Conservation (phyloP, 2,329 filamentous ascomycete genomes). For the Alternaria consortialis region DNA sequence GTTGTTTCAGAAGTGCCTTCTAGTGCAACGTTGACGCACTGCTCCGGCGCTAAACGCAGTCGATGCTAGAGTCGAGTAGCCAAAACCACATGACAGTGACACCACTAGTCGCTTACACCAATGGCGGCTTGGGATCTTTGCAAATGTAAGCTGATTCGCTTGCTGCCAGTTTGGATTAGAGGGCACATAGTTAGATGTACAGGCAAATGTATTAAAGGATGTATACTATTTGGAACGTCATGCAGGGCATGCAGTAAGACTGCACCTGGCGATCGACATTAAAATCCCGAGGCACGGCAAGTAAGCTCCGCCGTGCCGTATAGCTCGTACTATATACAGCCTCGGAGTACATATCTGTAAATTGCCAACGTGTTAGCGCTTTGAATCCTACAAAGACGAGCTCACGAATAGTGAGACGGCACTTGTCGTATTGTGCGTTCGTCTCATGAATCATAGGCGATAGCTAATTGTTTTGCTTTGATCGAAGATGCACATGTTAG, state of each 20-base stretch:
- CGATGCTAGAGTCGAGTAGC: neutral
- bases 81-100: neutral
- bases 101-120: neutral
- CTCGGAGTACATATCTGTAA: neutral
- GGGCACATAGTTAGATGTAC: neutral
- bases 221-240: neutral
- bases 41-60: conserved; percentile 16
- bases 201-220: conserved; percentile 1
- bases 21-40: conserved; percentile 9
- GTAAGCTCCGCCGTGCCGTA: neutral
- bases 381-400: neutral
- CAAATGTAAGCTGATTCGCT: neutral
- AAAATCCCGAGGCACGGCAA: neutral
- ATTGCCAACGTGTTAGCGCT: neutral
- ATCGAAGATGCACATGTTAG: too few species aligned
- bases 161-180: conserved; percentile 2
- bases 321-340: neutral
- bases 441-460: too few species aligned
- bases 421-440: neutral
- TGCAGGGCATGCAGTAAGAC: conserved; percentile 10
- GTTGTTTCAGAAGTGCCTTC: conserved; percentile 18
- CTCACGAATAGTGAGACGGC: neutral
- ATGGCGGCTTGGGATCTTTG: neutral
- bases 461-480: too few species aligned
- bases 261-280: neutral